A percentile compares a stretch with the other conserved stretches of the same genome.
Conservation (phyloP, 2,329 filamentous ascomycete genomes). For the Aspergillus pseudoviridinutans region DNA sequence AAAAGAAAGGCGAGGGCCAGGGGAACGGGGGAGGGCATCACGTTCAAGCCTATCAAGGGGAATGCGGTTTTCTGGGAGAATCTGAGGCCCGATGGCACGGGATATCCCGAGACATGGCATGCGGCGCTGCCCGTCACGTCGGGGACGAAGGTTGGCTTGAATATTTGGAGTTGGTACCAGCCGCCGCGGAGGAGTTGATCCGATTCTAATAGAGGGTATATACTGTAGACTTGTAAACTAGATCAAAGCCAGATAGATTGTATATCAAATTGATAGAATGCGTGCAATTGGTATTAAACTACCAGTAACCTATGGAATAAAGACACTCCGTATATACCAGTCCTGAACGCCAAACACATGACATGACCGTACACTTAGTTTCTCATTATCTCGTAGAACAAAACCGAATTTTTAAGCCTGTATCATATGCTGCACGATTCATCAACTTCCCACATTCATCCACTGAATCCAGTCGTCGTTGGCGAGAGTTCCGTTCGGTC, state of each 20-base stretch:
- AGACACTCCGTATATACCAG: not conserved
- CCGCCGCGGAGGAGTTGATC: constrained; percentile 20
- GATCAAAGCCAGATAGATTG: too few relatives aligned
- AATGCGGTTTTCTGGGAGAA: constrained; percentile 64
- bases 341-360: not conserved
- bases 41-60: constrained; percentile 55
- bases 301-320: not conserved
- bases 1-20: not conserved
- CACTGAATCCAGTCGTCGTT: constrained; percentile 39
- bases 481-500: constrained; percentile 19
- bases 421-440: not conserved
- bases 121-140: constrained; percentile 54
- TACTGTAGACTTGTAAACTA: not conserved
- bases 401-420: constrained; percentile 9
- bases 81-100: constrained; percentile 51
- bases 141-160: constrained; percentile 58
- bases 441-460: constrained; percentile 29
- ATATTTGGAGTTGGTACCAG: constrained; percentile 64
- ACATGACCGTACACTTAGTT: not conserved
- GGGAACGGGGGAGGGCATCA: constrained; percentile 43
- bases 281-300: not conserved
- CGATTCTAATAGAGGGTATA: not conserved
- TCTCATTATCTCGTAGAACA: not conserved
- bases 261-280: not conserved
- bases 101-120: constrained; percentile 59